Base-by-base conservation (phyloP, 1,139 yeast genomes). In the Hyphopichia buzzinii region DNA sequence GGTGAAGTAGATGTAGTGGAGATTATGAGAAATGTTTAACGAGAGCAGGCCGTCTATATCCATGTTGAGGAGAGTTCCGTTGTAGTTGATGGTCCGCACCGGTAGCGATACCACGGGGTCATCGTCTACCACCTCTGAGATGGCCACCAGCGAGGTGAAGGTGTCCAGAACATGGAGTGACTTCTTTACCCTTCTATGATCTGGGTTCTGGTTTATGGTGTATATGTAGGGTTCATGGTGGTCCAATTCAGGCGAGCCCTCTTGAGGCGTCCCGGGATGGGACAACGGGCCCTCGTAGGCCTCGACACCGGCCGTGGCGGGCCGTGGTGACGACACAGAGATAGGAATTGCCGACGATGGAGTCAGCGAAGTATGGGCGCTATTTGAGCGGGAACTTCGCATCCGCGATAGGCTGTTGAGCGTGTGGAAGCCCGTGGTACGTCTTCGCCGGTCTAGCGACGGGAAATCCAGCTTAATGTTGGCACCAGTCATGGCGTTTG, bases 1-100 rank as follows among this genome's bases (percentile, higher is more conserved):
- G 7, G 44, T 39, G 29, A 41, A 39, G 26, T 17, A 41, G 7
- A 41, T 23, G 29, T 16, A 41, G 3, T 34, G 30, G 3, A 15
- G 28, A 26, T 35, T 19, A 4, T 17, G 13, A 17, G 36, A 30
- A 2, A 41, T 24, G 11, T 39, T 38, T 4, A 39, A 10, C 8
- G 26, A 24, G 3, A 33, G 17, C 4, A 21, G n/a, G 10, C 29
- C 34, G 13, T 31, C 34, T n/a, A 4, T 5, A 14, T 22, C 30
- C 4, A 21, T 13, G 3, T 19, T 14, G 23, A 27, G 21, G 3
- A 21, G 14, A 3, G 14, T 31, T 7, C 25, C 35, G 17, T 33
- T 33, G 15, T 14, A 33, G 16, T 19, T 28, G n/a, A 33, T 27
- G n/a, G 22, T 13, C 15, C 16, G 8, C n/a, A 33, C 14, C 4